Evolutionary conservation across 495 filamentous ascomycete species (phyloP), one percentile per base, ranked within the genome.

Genomic region (Talaromyces ruber): DNA sequence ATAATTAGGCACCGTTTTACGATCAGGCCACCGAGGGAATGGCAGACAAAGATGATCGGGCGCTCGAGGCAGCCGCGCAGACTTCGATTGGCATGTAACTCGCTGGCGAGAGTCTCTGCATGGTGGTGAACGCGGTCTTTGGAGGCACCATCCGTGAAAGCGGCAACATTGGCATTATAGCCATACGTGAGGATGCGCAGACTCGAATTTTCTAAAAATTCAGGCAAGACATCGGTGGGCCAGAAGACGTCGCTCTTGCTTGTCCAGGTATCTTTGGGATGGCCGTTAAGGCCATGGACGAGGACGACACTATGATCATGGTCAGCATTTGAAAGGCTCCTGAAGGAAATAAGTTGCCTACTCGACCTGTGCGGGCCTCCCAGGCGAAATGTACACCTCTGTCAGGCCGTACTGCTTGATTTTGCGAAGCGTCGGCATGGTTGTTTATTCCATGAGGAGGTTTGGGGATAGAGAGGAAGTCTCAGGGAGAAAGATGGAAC

Each of bases 11-110:
- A 83, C 16, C 88, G 81, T 66, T 96, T 96, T 14, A 91, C 86
- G 4, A 96, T 77, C 32, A 96, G 83, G 5, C 91, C 91, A 3
- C 91, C 91, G 9, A 96, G 78, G 39, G 87, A 91, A 76, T 96
- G 91, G 34, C 84, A 90, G 14, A 96, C 86, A 75, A 91, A 96
- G 59, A 96, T 87, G 61, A 96, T 92, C 0, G 91, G 91, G 28
- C 87, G 72, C 21, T 86, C 65, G 65, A 76, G 61, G 72, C 81
- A 70, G 68, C 80, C 63, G 72, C 81, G 72, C 72, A 87, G 70
- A 62, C 77, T 80, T 61, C 85, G 74, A 62, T 87, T 84, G n/a
- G 84, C 83, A 30, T 75, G 76, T 2, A 87, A 68, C 29, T 68
- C 75, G 8, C 86, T 84, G 18, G 92, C 81, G 12, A 96, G 77